phyloP scores from a whole-genome alignment of 805 yeast genomes.

The Suhomyces prunicola region DNA sequence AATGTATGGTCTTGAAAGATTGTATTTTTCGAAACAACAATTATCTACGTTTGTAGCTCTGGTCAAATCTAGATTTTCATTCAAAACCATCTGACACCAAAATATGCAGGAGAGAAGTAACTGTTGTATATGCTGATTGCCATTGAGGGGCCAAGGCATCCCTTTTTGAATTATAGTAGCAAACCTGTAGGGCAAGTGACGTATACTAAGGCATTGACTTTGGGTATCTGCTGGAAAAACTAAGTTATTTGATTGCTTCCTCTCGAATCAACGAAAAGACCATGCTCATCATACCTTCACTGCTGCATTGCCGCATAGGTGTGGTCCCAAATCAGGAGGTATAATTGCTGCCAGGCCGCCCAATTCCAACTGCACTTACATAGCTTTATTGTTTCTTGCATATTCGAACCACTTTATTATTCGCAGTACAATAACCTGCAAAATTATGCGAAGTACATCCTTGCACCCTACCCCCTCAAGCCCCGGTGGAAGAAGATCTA shows the following conservation, averaged over 20 bases:
- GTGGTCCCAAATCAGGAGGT: not conserved
- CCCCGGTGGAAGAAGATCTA: not conserved
- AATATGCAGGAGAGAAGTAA: not conserved
- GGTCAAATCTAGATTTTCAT: not conserved
- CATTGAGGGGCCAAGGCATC: not conserved
- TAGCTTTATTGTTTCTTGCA: not conserved
- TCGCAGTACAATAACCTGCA: not conserved
- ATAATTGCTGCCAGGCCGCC: not conserved
- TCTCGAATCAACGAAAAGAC: not conserved
- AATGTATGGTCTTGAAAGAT: not conserved
- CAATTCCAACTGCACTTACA: not conserved
- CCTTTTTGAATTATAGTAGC: not conserved
- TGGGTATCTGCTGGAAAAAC: not conserved
- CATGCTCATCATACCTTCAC: not conserved
- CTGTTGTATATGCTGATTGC: no score
- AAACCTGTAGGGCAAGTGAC: not conserved
- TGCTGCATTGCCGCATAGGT: not conserved
- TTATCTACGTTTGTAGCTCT: not conserved
- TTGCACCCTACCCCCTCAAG: not conserved
- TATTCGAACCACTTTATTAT: not conserved
- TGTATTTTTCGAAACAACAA: not conserved
- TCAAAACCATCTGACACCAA: not conserved
- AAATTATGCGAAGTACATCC: not conserved
- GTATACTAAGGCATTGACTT: no score
- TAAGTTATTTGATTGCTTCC: not conserved